phyloP scores from a whole-genome alignment of 164 flowering plant species.

The Macadamia integrifolia region DNA sequence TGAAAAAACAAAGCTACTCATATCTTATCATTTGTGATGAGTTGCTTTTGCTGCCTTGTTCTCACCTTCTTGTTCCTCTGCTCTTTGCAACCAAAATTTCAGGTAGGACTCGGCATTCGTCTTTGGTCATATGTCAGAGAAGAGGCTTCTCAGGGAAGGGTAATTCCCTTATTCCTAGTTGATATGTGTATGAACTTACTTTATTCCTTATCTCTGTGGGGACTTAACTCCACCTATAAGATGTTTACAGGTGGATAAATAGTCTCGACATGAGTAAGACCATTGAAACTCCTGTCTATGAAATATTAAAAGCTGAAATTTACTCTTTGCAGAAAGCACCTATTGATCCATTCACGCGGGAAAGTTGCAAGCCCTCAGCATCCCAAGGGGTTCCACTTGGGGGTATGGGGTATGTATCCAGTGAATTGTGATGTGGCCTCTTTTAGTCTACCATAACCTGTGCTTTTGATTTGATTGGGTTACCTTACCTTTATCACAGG shows the following conservation, averaged over 20 bases:
- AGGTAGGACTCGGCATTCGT: constrained; percentile 86
- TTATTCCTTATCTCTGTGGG: background rate
- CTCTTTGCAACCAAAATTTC: constrained; percentile 13
- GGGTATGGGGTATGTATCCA: constrained; percentile 86
- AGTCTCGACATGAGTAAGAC: background rate
- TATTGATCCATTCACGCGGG: constrained; percentile 90
- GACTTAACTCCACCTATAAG: background rate
- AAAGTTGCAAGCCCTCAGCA: constrained; percentile 93
- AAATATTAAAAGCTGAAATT: constrained; percentile 1
- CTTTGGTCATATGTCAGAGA: constrained; percentile 92
- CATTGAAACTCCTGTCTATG: background rate
- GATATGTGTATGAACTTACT: background rate
- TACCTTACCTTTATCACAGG: constrained; percentile 33
- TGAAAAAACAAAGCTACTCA: background rate
- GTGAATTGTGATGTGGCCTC: background rate
- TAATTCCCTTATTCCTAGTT: constrained; percentile 25
- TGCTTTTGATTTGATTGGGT: background rate
- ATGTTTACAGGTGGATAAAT: background rate
- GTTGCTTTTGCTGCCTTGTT: background rate
- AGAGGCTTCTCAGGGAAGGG: constrained; percentile 99
- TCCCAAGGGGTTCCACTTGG: constrained; percentile 98
- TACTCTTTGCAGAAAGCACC: constrained; percentile 77
- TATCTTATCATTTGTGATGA: background rate
- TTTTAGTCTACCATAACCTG: background rate
- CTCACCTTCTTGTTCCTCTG: constrained; percentile 3